phyloP scores from a whole-genome alignment of 2,329 filamentous ascomycete genomes.

The Neoscytalidium dimidiatum region DNA sequence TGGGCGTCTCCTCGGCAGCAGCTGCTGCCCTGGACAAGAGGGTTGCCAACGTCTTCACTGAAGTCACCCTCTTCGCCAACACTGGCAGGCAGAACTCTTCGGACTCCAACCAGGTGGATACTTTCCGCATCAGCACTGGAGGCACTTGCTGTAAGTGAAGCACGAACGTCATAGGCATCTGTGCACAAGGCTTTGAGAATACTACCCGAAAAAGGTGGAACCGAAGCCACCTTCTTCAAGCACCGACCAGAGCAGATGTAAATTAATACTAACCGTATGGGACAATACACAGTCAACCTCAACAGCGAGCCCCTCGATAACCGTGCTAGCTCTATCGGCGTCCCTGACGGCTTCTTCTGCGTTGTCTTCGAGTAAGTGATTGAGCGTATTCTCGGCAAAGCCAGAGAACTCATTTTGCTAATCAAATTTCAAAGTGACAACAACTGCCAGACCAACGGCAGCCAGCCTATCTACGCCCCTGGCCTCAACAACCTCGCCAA shows the following conservation, averaged over 20 bases:
- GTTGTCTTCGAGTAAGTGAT: background rate
- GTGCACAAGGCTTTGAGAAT: no score
- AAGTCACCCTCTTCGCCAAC: background rate
- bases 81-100: background rate
- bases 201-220: no score
- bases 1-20: background rate
- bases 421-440: background rate
- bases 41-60: accelerated
- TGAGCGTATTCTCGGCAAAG: background rate
- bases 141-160: background rate
- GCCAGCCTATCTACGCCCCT: background rate
- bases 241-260: no score
- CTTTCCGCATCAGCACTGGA: background rate
- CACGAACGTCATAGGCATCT: no score
- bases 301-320: background rate
- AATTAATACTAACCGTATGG: background rate
- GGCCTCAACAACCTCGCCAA: background rate
- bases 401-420: background rate
- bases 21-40: background rate
- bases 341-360: background rate
- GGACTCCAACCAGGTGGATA: background rate
- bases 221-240: no score
- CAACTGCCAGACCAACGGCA: background rate
- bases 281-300: background rate
- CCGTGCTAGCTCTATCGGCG: background rate